Base-by-base conservation (phyloP, 1,284 basidiomycete species). In the Phylloporus sp. region DNA sequence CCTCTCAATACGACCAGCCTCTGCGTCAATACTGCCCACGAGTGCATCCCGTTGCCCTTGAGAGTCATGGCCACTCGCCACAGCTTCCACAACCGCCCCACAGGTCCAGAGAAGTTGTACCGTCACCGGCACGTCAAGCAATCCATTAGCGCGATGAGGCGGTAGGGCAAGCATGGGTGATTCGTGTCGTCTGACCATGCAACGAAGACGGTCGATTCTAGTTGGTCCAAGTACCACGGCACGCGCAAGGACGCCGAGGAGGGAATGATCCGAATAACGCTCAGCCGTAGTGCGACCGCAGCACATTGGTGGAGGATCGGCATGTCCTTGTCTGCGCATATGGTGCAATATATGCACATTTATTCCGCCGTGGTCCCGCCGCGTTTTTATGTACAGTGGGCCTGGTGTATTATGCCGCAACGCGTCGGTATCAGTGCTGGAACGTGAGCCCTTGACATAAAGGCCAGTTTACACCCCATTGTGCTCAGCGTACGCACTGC, bases 1-100 rank as follows among this genome's bases (percentile, higher is more conserved):
- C 83, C 78, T 71, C 87, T 81, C 86, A 88, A 91, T 19, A 89
- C 66, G 53, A 94, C 72, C 65, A 91, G 66, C 67, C 89, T 81
- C 59, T 78, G 78, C 4, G 86, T 88, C 65, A 91, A 73, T 29
- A 73, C 78, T 67, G 86, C 85, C 90, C 91, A 92, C 7, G 80
- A 77, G 0, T 27, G 62, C 8, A 73, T 70, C 60, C 76, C 60
- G 5, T 41, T 45, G 19, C 41, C 55, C 0, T 58, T 43, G 14
- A 83, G 65, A 0, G 75, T n/a, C 77, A 76, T 76, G 2, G 56
- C 10, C 15, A 17, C 67, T 1, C 68, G 72, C 74, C 75, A 93
- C 5, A 94, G 74, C 74, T 70, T 91, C 88, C 2, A 91, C 85
- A 11, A 80, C 80, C 52, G 73, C 76, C 1, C 87, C 87, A 90